phyloP scores from a whole-genome alignment of 306 rosid genomes.

The Trifolium repens region DNA sequence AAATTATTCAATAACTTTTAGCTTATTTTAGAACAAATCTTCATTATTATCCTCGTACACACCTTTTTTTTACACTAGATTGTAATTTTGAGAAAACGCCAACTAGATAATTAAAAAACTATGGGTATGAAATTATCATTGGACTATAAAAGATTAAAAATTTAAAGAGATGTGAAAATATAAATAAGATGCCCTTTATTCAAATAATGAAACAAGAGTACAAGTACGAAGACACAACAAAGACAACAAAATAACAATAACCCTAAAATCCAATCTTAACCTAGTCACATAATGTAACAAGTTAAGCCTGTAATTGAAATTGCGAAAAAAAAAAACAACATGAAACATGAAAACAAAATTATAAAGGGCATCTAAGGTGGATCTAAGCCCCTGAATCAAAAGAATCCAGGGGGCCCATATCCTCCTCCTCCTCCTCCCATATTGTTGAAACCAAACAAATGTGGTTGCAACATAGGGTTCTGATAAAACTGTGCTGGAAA shows the following conservation, averaged over 20 bases:
- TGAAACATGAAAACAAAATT: neutral
- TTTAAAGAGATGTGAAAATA: neutral
- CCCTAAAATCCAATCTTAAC: neutral
- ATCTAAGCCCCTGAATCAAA: neutral
- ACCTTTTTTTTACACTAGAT: neutral
- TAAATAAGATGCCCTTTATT: conserved; percentile 33
- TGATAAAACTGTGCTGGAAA: neutral
- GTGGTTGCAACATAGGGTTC: conserved; percentile 17
- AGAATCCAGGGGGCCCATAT: neutral
- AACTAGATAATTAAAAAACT: neutral
- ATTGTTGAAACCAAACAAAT: conserved; percentile 17
- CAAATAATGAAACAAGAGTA: neutral
- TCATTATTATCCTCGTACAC: neutral
- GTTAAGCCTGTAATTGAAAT: neutral
- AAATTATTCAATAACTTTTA: neutral
- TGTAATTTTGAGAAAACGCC: neutral
- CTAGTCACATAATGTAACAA: conserved; percentile 4
- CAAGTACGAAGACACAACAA: neutral
- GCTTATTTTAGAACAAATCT: neutral
- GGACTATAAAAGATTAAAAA: neutral
- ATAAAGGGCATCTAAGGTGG: conserved; percentile 8
- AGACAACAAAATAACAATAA: neutral
- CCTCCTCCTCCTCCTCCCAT: conserved; percentile 4
- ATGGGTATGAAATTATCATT: neutral
- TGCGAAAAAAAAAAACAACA: neutral